Evolutionary conservation across 2,329 filamentous ascomycete genomes (phyloP).

Genomic region (Neopestalotiopsis clavispora): DNA sequence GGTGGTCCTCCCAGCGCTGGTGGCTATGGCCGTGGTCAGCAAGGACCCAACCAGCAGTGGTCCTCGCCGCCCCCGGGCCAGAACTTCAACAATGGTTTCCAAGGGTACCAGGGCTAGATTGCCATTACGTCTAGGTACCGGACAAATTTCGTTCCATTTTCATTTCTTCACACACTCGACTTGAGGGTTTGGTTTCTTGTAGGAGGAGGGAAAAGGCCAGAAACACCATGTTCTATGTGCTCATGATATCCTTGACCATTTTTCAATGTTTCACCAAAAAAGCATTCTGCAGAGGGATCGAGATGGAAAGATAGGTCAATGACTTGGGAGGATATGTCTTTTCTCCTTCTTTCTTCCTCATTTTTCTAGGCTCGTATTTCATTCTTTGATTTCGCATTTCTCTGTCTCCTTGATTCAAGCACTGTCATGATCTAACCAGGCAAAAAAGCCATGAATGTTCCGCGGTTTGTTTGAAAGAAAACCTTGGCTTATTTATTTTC

Average conservation of each 20-base stretch:
- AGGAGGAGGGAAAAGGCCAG: constrained; percentile 5
- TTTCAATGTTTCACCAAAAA: constrained; percentile 6
- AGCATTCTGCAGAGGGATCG: constrained; percentile 6
- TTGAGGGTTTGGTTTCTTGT: neutral
- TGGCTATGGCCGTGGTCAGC: constrained; percentile 80
- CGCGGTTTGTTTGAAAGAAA: constrained; percentile 3
- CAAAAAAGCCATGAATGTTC: neutral
- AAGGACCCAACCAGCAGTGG: constrained; percentile 62
- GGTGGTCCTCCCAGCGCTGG: constrained; percentile 76
- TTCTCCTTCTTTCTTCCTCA: constrained; percentile 22
- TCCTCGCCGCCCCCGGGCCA: constrained; percentile 56
- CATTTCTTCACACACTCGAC: neutral
- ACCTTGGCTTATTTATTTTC: constrained; percentile 26
- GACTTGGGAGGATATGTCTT: constrained; percentile 15
- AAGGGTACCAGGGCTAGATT: constrained; percentile 64
- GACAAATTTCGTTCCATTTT: neutral
- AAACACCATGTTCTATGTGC: constrained; percentile 5
- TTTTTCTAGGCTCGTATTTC: constrained; percentile 35
- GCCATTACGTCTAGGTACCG: neutral
- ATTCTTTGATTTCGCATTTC: constrained; percentile 30
- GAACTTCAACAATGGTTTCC: constrained; percentile 67
- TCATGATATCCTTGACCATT: constrained; percentile 12
- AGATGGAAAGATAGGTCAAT: constrained; percentile 1
- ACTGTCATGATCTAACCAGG: constrained; percentile 14
- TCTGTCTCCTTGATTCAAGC: constrained; percentile 31